Evolutionary conservation across 352 stramenopile species (phyloP).

Genomic region (Nothophytophthora sp.): DNA sequence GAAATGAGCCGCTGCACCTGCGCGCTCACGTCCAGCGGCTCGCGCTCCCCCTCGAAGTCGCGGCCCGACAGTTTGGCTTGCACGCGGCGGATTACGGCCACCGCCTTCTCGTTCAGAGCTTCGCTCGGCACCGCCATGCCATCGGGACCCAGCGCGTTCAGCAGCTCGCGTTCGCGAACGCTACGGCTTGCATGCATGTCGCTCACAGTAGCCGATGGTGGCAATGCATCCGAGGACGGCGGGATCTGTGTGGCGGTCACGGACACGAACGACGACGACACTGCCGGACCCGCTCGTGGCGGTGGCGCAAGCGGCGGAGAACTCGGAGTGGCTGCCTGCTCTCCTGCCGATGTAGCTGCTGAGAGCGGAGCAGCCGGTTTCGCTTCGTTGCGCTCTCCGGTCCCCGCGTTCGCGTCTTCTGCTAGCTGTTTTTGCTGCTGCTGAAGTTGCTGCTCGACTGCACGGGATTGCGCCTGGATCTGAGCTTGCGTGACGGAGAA

Average conservation of each 20-base stretch:
- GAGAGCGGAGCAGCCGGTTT: background rate
- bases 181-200: slow-evolving; percentile 75
- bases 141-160: slow-evolving; percentile 79
- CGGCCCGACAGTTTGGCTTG: slow-evolving; percentile 99
- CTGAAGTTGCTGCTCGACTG: slow-evolving; percentile 10
- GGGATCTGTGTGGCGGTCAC: slow-evolving; percentile 35
- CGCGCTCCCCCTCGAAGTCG: slow-evolving; percentile 92
- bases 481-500: slow-evolving; percentile 67
- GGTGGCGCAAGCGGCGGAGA: slow-evolving; percentile 21
- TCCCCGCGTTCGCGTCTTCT: slow-evolving; percentile 12
- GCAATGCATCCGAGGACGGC: slow-evolving; percentile 37
- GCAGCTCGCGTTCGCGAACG: slow-evolving; percentile 80
- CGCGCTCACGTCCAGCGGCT: slow-evolving; percentile 74
- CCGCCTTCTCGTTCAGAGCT: slow-evolving; percentile 95
- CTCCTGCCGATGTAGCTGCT: no score
- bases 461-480: slow-evolving; percentile 26
- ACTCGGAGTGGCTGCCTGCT: no score
- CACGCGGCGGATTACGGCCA: slow-evolving; percentile 97
- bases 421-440: slow-evolving; percentile 13
- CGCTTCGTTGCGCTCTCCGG: slow-evolving; percentile 2
- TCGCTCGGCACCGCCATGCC: slow-evolving; percentile 79
- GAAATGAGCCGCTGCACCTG: slow-evolving; percentile 97
- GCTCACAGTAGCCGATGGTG: slow-evolving; percentile 39
- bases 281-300: slow-evolving; percentile 13
- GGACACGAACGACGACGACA: slow-evolving; percentile 41